Evolutionary conservation across 2,329 filamentous ascomycete species (phyloP).

Genomic region (Aureobasidium zeae): DNA sequence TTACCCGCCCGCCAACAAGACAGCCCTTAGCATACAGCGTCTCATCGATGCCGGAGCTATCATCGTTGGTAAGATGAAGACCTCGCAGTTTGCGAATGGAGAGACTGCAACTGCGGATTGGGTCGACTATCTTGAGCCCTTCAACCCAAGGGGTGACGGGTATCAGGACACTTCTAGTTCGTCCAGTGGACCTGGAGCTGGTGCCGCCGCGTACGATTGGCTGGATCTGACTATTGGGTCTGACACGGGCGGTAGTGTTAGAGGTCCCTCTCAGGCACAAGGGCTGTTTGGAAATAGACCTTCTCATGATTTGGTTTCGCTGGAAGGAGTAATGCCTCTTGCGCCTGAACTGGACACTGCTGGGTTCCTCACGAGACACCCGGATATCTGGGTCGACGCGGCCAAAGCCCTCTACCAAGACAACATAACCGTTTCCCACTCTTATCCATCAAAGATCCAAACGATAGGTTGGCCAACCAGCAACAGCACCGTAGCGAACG

Average conservation of each 20-base stretch:
- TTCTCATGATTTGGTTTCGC: slow-evolving; percentile 37
- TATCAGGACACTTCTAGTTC: slow-evolving; percentile 41
- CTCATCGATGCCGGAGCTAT: slow-evolving; percentile 52
- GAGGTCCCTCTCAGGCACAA: slow-evolving; percentile 40
- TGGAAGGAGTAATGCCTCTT: slow-evolving; percentile 42
- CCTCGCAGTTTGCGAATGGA: slow-evolving; percentile 38
- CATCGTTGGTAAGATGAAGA: slow-evolving; percentile 39
- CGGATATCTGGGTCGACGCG: slow-evolving; percentile 35
- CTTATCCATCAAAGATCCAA: slow-evolving; percentile 35
- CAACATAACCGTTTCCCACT: slow-evolving; percentile 36
- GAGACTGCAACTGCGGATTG: slow-evolving; percentile 44
- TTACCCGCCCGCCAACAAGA: slow-evolving; percentile 38
- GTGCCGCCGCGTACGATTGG: slow-evolving; percentile 38
- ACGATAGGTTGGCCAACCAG: slow-evolving; percentile 37
- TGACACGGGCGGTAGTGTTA: slow-evolving; percentile 44
- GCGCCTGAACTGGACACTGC: slow-evolving; percentile 41
- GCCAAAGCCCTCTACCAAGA: slow-evolving; percentile 37
- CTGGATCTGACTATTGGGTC: slow-evolving; percentile 43
- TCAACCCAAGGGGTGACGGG: slow-evolving; percentile 38
- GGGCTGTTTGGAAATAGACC: slow-evolving; percentile 45
- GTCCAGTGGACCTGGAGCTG: slow-evolving; percentile 39
- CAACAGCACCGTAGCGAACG: slow-evolving; percentile 30
- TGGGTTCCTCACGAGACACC: slow-evolving; percentile 39
- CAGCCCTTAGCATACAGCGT: slow-evolving; percentile 43
- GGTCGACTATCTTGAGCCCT: slow-evolving; percentile 37